Evolutionary conservation across 148 eudicot genomes (phyloP).

Genomic region (Rhododendron molle): DNA sequence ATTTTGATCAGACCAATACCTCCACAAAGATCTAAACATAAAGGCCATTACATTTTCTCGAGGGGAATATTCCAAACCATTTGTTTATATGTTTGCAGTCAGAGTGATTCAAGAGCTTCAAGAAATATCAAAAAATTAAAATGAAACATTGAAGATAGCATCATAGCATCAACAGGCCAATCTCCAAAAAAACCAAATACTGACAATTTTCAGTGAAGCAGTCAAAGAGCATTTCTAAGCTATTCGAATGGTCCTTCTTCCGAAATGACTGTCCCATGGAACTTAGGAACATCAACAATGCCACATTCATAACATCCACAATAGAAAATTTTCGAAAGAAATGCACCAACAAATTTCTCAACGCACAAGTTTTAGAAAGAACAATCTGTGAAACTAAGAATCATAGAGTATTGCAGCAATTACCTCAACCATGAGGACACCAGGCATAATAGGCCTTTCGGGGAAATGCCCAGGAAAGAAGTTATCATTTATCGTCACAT

Average conservation of each 20-base stretch:
- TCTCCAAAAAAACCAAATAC: background rate
- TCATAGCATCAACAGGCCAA: background rate
- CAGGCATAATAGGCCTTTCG: slow-evolving; percentile 98
- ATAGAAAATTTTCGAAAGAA: background rate
- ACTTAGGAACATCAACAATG: background rate
- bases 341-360: background rate
- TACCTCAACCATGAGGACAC: slow-evolving; percentile 99
- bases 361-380: background rate
- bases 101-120: background rate
- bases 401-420: background rate
- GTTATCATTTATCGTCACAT: slow-evolving; percentile 94
- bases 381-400: background rate
- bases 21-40: background rate
- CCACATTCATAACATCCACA: background rate
- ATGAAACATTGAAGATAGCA: background rate
- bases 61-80: background rate
- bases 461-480: slow-evolving; percentile 99
- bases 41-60: background rate
- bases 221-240: background rate
- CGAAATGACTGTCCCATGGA: background rate
- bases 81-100: background rate
- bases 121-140: background rate
- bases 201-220: background rate
- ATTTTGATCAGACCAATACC: background rate
- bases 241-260: background rate